phyloP scores from a whole-genome alignment of 106 monocot species.

The Gastrodia elata region DNA sequence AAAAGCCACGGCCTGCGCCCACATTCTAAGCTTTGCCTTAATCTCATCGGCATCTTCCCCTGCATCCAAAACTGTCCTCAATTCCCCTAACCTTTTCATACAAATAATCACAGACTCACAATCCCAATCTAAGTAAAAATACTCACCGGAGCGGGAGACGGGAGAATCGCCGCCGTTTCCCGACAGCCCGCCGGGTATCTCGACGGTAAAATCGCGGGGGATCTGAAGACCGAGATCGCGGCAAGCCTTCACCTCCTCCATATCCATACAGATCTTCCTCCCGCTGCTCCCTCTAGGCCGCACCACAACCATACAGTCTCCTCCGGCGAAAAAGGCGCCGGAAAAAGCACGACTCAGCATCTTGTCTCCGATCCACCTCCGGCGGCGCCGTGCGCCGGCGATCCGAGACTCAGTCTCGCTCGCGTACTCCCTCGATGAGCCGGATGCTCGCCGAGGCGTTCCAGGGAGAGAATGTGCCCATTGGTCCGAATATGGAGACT shows the following conservation, averaged over 20 bases:
- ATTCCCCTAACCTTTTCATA: too few relatives aligned
- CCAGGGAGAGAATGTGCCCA: slow-evolving; percentile 3
- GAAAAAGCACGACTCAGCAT: not conserved
- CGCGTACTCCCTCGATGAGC: not conserved
- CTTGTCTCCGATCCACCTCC: slow-evolving; percentile 6
- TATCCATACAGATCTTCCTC: slow-evolving; percentile 24
- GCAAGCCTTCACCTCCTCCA: slow-evolving; percentile 35
- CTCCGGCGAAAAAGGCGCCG: not conserved
- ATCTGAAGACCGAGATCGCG: slow-evolving; percentile 28
- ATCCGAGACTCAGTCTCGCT: slow-evolving; percentile 1
- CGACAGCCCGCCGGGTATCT: slow-evolving; percentile 13
- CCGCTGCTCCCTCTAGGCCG: slow-evolving; percentile 11
- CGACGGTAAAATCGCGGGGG: slow-evolving; percentile 36
- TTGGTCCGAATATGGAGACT: not conserved
- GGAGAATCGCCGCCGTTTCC: slow-evolving; percentile 5
- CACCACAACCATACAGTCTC: slow-evolving; percentile 11
- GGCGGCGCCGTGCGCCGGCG: not conserved
- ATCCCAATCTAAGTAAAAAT: not conserved
- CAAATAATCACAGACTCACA: not conserved
- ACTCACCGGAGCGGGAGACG: slow-evolving; percentile 25
- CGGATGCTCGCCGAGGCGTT: not conserved
- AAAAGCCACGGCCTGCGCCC: slow-evolving; percentile 17
- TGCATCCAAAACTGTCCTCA: not conserved
- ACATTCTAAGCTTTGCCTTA: slow-evolving; percentile 17
- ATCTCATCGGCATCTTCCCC: slow-evolving; percentile 13